phyloP scores from a whole-genome alignment of 2,329 filamentous ascomycete species.

The Annulohypoxylon truncatum region DNA sequence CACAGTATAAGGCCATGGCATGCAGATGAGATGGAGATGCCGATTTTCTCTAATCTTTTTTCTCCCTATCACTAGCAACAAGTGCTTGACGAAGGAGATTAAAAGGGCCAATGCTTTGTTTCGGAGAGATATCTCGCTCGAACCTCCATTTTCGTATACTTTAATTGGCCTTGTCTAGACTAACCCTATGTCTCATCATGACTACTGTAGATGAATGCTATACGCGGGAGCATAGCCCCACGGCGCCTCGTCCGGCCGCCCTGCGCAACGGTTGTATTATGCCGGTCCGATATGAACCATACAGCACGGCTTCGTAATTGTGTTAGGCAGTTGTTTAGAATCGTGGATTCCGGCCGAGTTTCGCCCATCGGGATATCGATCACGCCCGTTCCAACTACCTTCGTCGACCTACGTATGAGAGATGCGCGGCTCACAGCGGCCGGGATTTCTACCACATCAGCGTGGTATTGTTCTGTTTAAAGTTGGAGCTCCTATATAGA shows the following conservation, averaged over 20 bases:
- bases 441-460: constrained; percentile 14
- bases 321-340: constrained; percentile 20
- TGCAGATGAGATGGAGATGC: constrained; percentile 28
- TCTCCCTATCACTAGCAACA: constrained; percentile 7
- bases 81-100: constrained; percentile 18
- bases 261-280: constrained; percentile 26
- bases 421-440: constrained; percentile 11
- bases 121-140: constrained; percentile 3
- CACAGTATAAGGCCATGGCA: constrained; percentile 33
- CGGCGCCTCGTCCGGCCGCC: constrained; percentile 30
- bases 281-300: constrained; percentile 36
- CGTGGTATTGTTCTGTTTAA: constrained; percentile 22
- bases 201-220: constrained; percentile 16
- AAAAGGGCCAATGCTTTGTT: constrained; percentile 16
- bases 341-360: constrained; percentile 21
- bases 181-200: constrained; percentile 28
- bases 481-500: constrained; percentile 25
- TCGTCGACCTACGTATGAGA: constrained; percentile 7
- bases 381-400: constrained; percentile 17
- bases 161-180: constrained; percentile 24
- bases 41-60: constrained; percentile 4
- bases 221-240: constrained; percentile 14
- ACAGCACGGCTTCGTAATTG: constrained; percentile 28
- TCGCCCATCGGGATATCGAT: constrained; percentile 25
- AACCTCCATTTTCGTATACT: constrained; percentile 3